These are phyloP conservation scores for Coffea humblotiana DNA, from an alignment of 305 asterid species.

Conservation along the genomic window DNA sequence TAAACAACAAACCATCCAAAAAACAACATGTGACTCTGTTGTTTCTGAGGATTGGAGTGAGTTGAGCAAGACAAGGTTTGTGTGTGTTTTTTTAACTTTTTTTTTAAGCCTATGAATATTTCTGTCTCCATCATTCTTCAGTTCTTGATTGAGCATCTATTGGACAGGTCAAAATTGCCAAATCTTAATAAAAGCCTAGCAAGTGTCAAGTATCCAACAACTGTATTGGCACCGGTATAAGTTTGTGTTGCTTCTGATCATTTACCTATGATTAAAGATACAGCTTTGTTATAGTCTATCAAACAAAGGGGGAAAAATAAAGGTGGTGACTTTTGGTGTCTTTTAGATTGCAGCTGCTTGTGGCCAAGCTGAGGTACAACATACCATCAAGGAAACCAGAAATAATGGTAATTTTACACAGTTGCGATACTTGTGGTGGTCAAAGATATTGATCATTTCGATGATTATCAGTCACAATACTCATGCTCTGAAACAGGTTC, in stretches of 20 bases:
- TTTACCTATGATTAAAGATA: background rate
- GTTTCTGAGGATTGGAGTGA: slow-evolving; percentile 26
- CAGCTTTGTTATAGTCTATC: background rate
- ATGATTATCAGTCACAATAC: slow-evolving; percentile 10
- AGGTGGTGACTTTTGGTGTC: slow-evolving; percentile 16
- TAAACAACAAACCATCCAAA: background rate
- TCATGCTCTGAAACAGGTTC: slow-evolving; percentile 38
- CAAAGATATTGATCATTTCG: background rate
- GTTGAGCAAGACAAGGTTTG: slow-evolving; percentile 34
- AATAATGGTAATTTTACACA: slow-evolving; percentile 29
- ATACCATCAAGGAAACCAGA: slow-evolving; percentile 27
- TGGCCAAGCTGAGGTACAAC: slow-evolving; percentile 28
- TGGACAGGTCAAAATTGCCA: slow-evolving; percentile 36
- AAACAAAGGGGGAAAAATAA: background rate
- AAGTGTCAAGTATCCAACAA: slow-evolving; percentile 28
- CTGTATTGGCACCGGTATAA: slow-evolving; percentile 37
- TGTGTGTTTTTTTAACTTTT: slow-evolving; percentile 24
- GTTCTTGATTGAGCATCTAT: slow-evolving; percentile 1
- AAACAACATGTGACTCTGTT: slow-evolving; percentile 3
- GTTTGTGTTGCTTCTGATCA: slow-evolving; percentile 5
- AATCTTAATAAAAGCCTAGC: slow-evolving; percentile 17
- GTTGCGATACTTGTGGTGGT: background rate
- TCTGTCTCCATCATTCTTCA: slow-evolving; percentile 10
- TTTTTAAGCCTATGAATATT: slow-evolving; percentile 2
- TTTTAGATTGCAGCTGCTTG: slow-evolving; percentile 44